A percentile compares a stretch with the other conserved stretches of the same genome.
Conservation (phyloP, 83 land plant species). For the Thuja plicata region DNA sequence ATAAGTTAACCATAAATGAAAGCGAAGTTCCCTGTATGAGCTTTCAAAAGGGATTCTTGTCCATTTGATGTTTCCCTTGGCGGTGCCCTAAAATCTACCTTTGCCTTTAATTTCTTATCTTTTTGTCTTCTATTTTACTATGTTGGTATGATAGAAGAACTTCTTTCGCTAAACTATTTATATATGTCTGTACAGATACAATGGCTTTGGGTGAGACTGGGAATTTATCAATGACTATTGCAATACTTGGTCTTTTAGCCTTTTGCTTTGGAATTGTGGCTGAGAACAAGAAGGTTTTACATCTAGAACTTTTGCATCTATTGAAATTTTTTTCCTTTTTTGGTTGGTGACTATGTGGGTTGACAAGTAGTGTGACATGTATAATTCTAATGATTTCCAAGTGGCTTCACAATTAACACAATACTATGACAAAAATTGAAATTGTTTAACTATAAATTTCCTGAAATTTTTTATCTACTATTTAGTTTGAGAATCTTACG, state of each 20-base stretch:
- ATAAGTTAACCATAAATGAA: neutral
- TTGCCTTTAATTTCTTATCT: neutral
- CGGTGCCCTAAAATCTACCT: neutral
- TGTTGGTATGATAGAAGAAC: neutral
- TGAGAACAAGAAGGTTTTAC: slow-evolving; percentile 55
- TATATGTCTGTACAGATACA: slow-evolving; percentile 2
- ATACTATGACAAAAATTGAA: neutral
- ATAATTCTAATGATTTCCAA: neutral
- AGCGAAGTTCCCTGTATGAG: neutral
- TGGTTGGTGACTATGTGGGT: neutral
- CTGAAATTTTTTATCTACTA: neutral
- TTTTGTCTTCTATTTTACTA: neutral
- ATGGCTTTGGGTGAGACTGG: slow-evolving; percentile 31
- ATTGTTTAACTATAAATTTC: neutral
- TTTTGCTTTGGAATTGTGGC: slow-evolving; percentile 50
- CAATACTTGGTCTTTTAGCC: slow-evolving; percentile 32
- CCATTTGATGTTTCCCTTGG: neutral
- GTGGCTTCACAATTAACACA: neutral
- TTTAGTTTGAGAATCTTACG: neutral
- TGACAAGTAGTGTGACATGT: neutral
- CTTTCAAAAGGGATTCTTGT: neutral
- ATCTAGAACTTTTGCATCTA: neutral
- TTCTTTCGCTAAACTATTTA: neutral
- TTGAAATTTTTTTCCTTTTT: neutral
- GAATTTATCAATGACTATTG: slow-evolving; percentile 22